Evolutionary conservation across 129 eudicot species (phyloP).

Genomic region (Arctium minus): DNA sequence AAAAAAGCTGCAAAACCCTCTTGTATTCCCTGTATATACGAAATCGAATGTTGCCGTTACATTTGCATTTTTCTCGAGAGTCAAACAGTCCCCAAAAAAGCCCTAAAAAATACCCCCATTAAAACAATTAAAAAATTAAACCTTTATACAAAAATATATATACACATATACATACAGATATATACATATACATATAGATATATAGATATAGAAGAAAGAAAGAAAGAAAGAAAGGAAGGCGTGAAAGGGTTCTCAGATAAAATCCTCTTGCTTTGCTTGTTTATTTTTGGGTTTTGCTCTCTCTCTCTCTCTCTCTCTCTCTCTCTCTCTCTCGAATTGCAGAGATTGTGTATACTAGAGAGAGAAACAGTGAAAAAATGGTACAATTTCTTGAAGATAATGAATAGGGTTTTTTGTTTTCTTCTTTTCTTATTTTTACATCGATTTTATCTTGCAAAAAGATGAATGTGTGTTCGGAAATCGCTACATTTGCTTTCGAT

Average conservation of each 20-base stretch:
- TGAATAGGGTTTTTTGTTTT: not conserved
- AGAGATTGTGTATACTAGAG: constrained; percentile 23
- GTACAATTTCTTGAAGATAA: constrained; percentile 22
- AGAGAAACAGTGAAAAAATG: constrained; percentile 20
- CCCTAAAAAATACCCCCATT: constrained; percentile 15
- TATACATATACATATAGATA: not conserved
- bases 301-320: constrained; percentile 16
- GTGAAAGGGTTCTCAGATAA: constrained; percentile 35
- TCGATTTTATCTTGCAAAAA: not conserved
- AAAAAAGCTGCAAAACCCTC: constrained; percentile 23
- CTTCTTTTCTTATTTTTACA: no score
- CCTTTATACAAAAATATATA: not conserved
- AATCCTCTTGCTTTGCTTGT: constrained; percentile 21
- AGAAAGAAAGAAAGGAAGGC: constrained; percentile 24
- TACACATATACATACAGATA: not conserved
- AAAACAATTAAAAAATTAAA: not conserved
- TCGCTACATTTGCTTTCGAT: not conserved
- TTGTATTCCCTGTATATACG: constrained; percentile 37
- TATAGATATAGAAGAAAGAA: no score
- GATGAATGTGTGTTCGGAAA: not conserved
- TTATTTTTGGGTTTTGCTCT: constrained; percentile 5
- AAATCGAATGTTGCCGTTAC: constrained; percentile 40
- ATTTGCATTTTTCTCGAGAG: constrained; percentile 27
- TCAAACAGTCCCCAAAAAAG: not conserved
- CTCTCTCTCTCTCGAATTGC: constrained; percentile 20